Conservation (phyloP, 2,329 filamentous ascomycete species). For the Trichothecium sympodiale region DNA sequence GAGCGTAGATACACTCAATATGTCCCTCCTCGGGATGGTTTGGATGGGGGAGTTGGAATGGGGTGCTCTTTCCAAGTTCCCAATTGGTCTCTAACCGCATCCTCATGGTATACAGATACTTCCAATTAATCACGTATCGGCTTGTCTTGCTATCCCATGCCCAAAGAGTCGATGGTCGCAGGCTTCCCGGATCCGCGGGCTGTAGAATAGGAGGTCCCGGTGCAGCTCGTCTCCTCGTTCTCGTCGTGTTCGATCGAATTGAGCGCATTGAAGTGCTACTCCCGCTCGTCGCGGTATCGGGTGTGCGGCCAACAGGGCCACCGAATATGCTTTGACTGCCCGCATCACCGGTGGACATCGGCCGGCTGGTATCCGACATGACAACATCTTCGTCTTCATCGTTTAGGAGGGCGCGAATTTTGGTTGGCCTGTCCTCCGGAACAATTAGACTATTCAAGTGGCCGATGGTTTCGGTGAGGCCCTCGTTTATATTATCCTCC, state of each 20-base stretch:
- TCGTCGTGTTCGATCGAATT: too few species aligned
- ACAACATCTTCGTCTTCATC: slow-evolving; percentile 40
- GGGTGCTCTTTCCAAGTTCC: slow-evolving; percentile 69
- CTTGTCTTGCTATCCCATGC: slow-evolving; percentile 35
- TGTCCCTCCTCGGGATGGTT: slow-evolving; percentile 73
- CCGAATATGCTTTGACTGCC: slow-evolving; percentile 19
- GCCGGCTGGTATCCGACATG: slow-evolving; percentile 29
- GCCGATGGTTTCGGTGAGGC: slow-evolving; percentile 23
- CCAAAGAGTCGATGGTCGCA: slow-evolving; percentile 37
- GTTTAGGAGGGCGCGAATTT: slow-evolving; percentile 42
- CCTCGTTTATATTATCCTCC: slow-evolving; percentile 48
- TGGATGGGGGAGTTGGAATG: slow-evolving; percentile 86
- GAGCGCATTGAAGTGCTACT: too few species aligned
- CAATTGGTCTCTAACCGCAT: slow-evolving; percentile 81
- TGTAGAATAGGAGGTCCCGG: slow-evolving; percentile 15
- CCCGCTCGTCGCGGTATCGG: too few species aligned
- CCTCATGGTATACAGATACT: slow-evolving; percentile 83
- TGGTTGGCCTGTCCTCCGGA: slow-evolving; percentile 40
- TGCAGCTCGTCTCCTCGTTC: background rate
- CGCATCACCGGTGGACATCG: slow-evolving; percentile 12
- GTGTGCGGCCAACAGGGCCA: too few species aligned
- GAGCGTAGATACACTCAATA: slow-evolving; percentile 84
- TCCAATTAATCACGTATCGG: slow-evolving; percentile 71
- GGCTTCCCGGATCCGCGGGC: slow-evolving; percentile 14
- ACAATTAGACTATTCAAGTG: slow-evolving; percentile 31